These are phyloP conservation scores for Arxiozyma telluris DNA, from an alignment of 1,139 yeast species.

Conservation along the genomic window DNA sequence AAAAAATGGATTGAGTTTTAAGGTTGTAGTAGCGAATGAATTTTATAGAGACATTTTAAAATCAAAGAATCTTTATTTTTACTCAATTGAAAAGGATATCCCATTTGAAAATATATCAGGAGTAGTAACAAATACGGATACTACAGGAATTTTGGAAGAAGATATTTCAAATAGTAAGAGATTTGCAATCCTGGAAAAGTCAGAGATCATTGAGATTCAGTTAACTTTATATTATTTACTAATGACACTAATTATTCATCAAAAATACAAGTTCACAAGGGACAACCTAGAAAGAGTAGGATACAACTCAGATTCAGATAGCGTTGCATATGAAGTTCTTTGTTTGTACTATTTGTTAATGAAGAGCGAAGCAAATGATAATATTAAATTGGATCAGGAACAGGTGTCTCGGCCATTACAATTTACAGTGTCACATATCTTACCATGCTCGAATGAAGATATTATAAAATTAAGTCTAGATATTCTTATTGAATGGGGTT, in stretches of 20 bases:
- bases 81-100: constrained; percentile 5
- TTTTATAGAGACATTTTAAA: constrained; percentile 18
- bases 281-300: constrained; percentile 15
- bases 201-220: constrained; percentile 19
- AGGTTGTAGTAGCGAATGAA: constrained; percentile 16
- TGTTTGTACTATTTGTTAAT: constrained; percentile 22
- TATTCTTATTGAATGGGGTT: constrained; percentile 10
- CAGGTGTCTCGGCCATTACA: constrained; percentile 19
- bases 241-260: neutral
- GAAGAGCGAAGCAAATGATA: constrained; percentile 11
- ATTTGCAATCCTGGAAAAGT: constrained; percentile 8
- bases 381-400: neutral
- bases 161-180: neutral
- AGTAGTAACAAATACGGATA: neutral
- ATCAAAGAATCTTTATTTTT: constrained; percentile 20
- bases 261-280: neutral
- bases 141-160: neutral
- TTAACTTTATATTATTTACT: too few species aligned
- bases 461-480: too few species aligned
- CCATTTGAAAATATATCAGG: neutral
- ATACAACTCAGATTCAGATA: constrained; percentile 9
- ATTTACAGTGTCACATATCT: constrained; percentile 11
- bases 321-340: constrained; percentile 23
- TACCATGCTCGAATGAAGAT: neutral
- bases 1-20: constrained; percentile 13